Percentiles rank a stretch among this genome's conserved stretches.
Evolutionary conservation across 805 yeast genomes (phyloP).

Genomic region (Myxozyma sirexii): DNA sequence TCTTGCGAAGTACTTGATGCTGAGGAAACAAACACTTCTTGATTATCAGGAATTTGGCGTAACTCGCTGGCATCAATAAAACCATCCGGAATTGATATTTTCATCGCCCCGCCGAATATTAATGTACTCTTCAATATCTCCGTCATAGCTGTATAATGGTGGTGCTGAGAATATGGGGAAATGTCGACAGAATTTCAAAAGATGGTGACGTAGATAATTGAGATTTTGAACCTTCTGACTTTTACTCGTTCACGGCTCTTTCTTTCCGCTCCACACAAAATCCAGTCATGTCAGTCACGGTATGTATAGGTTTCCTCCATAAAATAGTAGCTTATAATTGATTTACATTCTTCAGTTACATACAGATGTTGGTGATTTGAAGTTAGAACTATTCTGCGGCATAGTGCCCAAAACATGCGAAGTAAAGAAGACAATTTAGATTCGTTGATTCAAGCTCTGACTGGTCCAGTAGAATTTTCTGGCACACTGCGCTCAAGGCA

Average conservation of each 20-base stretch:
- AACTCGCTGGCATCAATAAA: conserved; percentile 71
- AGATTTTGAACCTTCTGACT: neutral
- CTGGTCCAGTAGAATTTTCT: conserved; percentile 51
- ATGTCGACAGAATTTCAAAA: too few relatives aligned
- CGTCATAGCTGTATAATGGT: neutral
- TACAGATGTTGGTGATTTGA: conserved; percentile 47
- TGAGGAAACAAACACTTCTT: conserved; percentile 76
- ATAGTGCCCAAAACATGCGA: conserved; percentile 47
- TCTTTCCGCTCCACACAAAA: neutral
- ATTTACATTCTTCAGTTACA: conserved; percentile 39
- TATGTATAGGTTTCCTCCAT: neutral
- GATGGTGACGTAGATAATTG: neutral
- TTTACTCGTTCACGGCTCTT: neutral
- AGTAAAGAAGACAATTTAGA: conserved; percentile 38
- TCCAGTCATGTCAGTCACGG: conserved; percentile 33
- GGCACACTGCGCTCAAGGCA: conserved; percentile 52
- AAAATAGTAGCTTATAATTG: neutral
- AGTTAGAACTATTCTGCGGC: conserved; percentile 47
- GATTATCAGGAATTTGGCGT: conserved; percentile 89
- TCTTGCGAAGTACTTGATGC: conserved; percentile 37
- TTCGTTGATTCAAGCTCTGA: too few relatives aligned
- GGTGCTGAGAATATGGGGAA: too few relatives aligned
- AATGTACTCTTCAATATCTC: conserved; percentile 25
- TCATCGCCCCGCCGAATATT: conserved; percentile 84
- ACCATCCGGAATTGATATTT: conserved; percentile 58